Conservation (phyloP, 148 eudicot genomes). For the Camellia japonica region DNA sequence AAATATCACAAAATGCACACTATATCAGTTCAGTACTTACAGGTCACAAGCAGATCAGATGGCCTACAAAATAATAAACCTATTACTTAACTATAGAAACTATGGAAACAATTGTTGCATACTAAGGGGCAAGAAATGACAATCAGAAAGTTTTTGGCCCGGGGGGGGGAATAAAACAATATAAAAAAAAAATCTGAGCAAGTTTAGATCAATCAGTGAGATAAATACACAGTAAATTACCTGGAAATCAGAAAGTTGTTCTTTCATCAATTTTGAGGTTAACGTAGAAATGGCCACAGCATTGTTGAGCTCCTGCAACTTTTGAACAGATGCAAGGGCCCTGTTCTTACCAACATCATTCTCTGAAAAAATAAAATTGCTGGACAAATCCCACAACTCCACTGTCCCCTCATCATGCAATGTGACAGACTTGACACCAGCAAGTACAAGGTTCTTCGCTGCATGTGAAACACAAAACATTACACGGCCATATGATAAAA, state of each 20-base stretch:
- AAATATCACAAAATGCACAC: too few species aligned
- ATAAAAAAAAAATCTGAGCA: background rate
- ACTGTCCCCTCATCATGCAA: constrained; percentile 67
- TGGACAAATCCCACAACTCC: constrained; percentile 67
- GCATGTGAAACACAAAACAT: constrained; percentile 15
- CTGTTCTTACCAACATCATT: constrained; percentile 71
- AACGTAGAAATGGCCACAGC: constrained; percentile 58
- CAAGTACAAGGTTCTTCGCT: constrained; percentile 71
- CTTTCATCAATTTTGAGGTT: constrained; percentile 39
- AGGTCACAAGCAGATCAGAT: too few species aligned
- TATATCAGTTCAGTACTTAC: too few species aligned
- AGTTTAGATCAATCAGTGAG: background rate
- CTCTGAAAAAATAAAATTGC: constrained; percentile 66
- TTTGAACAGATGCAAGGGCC: constrained; percentile 61
- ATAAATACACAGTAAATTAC: constrained; percentile 22
- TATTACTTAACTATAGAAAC: too few species aligned
- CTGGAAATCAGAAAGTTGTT: constrained; percentile 64
- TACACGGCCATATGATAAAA: constrained; percentile 1
- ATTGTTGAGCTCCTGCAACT: constrained; percentile 70
- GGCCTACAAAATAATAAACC: too few species aligned
- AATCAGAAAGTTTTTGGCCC: too few species aligned
- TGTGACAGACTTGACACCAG: constrained; percentile 78
- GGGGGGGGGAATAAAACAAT: background rate
- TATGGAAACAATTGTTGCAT: too few species aligned
- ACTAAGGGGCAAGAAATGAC: too few species aligned